These are phyloP conservation scores for Colletotrichum sublineola DNA, from an alignment of 2,329 filamentous ascomycete species.

Conservation along the genomic window DNA sequence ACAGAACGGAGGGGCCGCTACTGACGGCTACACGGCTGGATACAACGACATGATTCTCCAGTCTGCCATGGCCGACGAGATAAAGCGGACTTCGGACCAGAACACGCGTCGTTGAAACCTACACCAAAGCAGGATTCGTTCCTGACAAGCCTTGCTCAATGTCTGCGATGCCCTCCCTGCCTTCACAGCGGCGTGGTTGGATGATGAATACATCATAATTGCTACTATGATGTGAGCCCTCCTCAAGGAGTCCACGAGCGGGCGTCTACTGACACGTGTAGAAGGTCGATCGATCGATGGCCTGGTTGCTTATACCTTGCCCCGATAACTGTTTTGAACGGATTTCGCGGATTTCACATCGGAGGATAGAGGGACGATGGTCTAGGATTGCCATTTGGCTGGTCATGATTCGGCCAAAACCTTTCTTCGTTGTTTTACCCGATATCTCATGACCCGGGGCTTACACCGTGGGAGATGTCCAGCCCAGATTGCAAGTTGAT, in stretches of 20 bases:
- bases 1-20: constrained; percentile 40
- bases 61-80: constrained; percentile 38
- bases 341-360: constrained; percentile 37
- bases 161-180: neutral
- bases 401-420: constrained; percentile 23
- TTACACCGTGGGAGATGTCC: constrained; percentile 59
- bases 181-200: constrained; percentile 13
- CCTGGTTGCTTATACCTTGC: constrained; percentile 24
- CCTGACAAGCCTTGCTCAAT: constrained; percentile 8
- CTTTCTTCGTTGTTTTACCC: constrained; percentile 31
- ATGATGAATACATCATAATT: constrained; percentile 28
- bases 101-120: constrained; percentile 33
- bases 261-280: neutral
- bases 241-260: neutral
- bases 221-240: constrained; percentile 35
- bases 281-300: neutral
- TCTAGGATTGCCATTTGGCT: constrained; percentile 26
- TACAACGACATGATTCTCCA: constrained; percentile 42
- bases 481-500: constrained; percentile 46
- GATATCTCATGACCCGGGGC: constrained; percentile 41
- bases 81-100: constrained; percentile 30
- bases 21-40: constrained; percentile 42
- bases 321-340: constrained; percentile 29
- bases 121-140: neutral
- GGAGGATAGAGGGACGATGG: constrained; percentile 20